phyloP scores from a whole-genome alignment of 2,329 filamentous ascomycete genomes.

The Penicillium fuscoglaucum region DNA sequence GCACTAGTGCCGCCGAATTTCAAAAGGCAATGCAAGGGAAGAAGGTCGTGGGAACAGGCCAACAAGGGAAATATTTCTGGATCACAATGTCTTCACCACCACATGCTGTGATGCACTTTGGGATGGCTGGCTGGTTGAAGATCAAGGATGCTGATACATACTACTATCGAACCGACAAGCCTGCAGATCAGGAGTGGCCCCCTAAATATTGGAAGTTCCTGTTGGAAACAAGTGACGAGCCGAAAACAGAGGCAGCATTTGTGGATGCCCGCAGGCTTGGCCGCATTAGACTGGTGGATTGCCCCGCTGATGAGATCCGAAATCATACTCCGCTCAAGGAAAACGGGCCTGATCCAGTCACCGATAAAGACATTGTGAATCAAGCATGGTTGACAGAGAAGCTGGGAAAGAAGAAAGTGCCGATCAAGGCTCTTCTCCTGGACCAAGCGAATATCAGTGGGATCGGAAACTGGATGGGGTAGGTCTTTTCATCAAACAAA shows the following conservation, averaged over 20 bases:
- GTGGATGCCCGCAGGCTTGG: conserved; percentile 78
- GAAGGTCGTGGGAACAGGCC: conserved; percentile 69
- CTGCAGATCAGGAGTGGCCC: conserved; percentile 71
- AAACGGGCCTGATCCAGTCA: conserved; percentile 90
- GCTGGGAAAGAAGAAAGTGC: conserved; percentile 74
- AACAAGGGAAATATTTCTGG: conserved; percentile 98
- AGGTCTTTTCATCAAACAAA: conserved; percentile 26
- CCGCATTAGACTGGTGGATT: conserved; percentile 79
- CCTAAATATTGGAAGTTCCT: conserved; percentile 88
- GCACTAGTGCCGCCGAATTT: conserved; percentile 74
- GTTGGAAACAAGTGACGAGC: conserved; percentile 63
- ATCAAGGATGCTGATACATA: conserved; percentile 75
- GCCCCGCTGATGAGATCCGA: conserved; percentile 72
- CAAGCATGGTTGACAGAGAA: conserved; percentile 71
- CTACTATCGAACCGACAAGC: conserved; percentile 70
- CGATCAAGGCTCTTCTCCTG: conserved; percentile 83
- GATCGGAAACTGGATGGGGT: conserved; percentile 94
- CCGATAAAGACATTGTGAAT: conserved; percentile 76
- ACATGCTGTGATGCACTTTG: conserved; percentile 86
- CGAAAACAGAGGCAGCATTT: conserved; percentile 71
- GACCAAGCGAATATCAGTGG: conserved; percentile 88
- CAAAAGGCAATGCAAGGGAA: conserved; percentile 72
- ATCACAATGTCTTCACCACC: conserved; percentile 75
- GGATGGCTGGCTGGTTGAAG: conserved; percentile 80
- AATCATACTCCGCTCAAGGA: conserved; percentile 76